A percentile compares a stretch with the other conserved stretches of the same genome.
These are phyloP conservation scores for Phytophthora fragariaefolia DNA, from an alignment of 352 stramenopile species.

Conservation along the genomic window DNA sequence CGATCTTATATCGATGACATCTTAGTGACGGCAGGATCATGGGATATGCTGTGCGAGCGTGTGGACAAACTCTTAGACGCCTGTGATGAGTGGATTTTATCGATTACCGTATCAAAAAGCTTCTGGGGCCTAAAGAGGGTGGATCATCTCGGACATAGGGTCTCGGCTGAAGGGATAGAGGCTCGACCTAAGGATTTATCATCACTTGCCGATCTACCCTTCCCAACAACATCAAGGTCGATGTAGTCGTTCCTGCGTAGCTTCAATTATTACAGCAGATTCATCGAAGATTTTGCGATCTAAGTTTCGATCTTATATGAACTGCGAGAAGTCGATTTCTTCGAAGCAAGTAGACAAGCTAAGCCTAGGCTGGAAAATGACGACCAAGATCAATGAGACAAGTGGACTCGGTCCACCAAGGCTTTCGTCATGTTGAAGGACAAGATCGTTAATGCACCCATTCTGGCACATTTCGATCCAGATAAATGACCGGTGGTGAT, in stretches of 20 bases:
- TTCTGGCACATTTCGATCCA: slow-evolving; percentile 20
- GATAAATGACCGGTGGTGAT: slow-evolving; percentile 10
- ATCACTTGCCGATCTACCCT: too few relatives aligned
- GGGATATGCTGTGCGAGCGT: too few relatives aligned
- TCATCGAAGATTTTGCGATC: slow-evolving; percentile 20
- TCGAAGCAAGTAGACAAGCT: not conserved
- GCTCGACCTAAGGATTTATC: too few relatives aligned
- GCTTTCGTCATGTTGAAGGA: slow-evolving; percentile 17
- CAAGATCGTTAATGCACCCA: slow-evolving; percentile 4
- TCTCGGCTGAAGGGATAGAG: too few relatives aligned
- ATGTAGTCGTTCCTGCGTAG: slow-evolving; percentile 17
- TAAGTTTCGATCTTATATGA: slow-evolving; percentile 10
- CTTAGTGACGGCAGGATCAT: too few relatives aligned
- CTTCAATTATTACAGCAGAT: slow-evolving; percentile 25
- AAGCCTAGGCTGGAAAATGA: not conserved
- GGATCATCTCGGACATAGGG: too few relatives aligned
- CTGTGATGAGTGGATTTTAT: too few relatives aligned
- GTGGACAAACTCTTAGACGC: too few relatives aligned
- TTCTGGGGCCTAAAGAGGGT: too few relatives aligned
- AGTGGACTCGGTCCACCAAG: not conserved
- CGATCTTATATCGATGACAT: too few relatives aligned
- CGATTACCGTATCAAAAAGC: too few relatives aligned
- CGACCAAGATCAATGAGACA: not conserved
- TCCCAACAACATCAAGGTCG: too few relatives aligned
- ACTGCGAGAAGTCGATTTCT: not conserved